phyloP scores from a whole-genome alignment of 306 rosid genomes.

The Pyrus bretschneideri region DNA sequence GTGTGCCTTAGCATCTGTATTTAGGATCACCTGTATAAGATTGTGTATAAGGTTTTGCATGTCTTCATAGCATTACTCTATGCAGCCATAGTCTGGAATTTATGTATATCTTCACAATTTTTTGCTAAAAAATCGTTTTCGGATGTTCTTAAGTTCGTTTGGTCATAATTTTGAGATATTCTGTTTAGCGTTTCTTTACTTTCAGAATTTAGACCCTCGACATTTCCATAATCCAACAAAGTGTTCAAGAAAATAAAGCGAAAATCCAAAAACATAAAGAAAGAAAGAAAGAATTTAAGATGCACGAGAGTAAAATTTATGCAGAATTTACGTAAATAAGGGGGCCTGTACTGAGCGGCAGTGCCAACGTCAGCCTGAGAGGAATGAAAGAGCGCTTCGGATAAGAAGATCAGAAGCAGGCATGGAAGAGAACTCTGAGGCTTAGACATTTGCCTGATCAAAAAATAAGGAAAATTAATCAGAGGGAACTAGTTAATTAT shows the following conservation, averaged over 20 bases:
- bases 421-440: neutral
- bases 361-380: slow-evolving; percentile 56
- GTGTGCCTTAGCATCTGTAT: too few species aligned
- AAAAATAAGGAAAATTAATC: neutral
- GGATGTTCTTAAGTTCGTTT: neutral
- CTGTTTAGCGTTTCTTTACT: neutral
- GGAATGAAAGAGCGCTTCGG: slow-evolving; percentile 13
- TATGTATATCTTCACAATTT: too few species aligned
- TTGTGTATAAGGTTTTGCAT: too few species aligned
- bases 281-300: neutral
- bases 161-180: neutral
- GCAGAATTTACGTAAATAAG: slow-evolving; percentile 49
- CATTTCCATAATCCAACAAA: neutral
- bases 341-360: slow-evolving; percentile 44
- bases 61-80: too few species aligned
- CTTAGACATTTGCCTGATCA: slow-evolving; percentile 18
- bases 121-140: neutral
- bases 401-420: slow-evolving; percentile 17
- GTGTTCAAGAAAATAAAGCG: too few species aligned
- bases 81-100: neutral
- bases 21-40: too few species aligned
- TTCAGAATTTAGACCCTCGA: neutral
- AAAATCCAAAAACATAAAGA: neutral
- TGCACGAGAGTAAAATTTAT: neutral
- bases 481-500: neutral